A percentile compares a stretch with the other conserved stretches of the same genome.
These are phyloP conservation scores for Coniferiporia weirii DNA, from an alignment of 1,284 basidiomycete species.

Conservation along the genomic window DNA sequence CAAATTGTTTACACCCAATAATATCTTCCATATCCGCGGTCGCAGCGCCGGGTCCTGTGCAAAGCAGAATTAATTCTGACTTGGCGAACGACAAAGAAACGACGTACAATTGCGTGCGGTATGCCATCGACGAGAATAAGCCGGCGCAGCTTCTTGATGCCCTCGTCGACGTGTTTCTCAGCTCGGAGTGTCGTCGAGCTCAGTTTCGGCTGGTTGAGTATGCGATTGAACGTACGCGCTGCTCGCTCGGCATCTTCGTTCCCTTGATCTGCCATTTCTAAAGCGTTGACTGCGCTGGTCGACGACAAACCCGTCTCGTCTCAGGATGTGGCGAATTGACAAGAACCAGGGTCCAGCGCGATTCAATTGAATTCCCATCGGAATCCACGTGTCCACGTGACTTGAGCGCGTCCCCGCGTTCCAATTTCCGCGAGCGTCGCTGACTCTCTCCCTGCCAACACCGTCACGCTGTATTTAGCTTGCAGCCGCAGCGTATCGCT, in stretches of 20 bases:
- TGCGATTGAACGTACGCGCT: constrained; percentile 72
- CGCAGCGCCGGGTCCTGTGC: constrained; percentile 67
- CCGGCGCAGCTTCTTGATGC: constrained; percentile 73
- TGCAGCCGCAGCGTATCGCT: not conserved
- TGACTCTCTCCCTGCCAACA: not conserved
- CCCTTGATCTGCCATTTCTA: constrained; percentile 3
- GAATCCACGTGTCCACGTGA: not conserved
- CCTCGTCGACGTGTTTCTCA: constrained; percentile 69
- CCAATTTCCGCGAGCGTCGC: not conserved
- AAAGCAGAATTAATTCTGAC: not conserved
- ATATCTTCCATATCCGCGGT: constrained; percentile 88
- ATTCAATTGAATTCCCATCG: not conserved
- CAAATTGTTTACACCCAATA: constrained; percentile 76
- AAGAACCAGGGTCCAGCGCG: not conserved
- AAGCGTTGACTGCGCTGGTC: not conserved
- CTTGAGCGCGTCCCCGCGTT: not conserved
- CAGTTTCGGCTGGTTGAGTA: constrained; percentile 62
- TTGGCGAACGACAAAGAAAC: not conserved
- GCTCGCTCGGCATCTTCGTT: constrained; percentile 22
- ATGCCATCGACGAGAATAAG: constrained; percentile 87
- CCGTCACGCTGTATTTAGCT: not conserved
- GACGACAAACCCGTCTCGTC: too few species aligned
- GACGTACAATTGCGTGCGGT: constrained; percentile 56
- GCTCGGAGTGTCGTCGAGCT: constrained; percentile 52
- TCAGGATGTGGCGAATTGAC: not conserved